Conservation (phyloP, 352 stramenopile genomes). For the Phytopythium helicoides region DNA sequence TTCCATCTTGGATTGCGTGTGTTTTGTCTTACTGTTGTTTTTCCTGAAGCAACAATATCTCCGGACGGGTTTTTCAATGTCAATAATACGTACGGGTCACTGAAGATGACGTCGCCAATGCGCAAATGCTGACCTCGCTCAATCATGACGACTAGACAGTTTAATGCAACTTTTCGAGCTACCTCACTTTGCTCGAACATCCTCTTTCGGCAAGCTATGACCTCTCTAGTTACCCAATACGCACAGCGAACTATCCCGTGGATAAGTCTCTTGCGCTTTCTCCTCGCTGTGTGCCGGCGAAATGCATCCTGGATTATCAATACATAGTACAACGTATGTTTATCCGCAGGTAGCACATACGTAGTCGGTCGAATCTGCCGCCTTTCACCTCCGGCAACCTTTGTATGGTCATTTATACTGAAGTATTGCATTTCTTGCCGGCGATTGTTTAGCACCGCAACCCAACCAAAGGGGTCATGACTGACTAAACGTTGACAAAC, state of each 20-base stretch:
- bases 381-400: slow-evolving; percentile 7
- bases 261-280: slow-evolving; percentile 17
- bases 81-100: slow-evolving; percentile 59
- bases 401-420: slow-evolving; percentile 23
- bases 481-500: slow-evolving; percentile 17
- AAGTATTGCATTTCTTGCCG: slow-evolving; percentile 59
- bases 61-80: slow-evolving; percentile 21
- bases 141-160: slow-evolving; percentile 58
- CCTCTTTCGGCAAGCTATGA: slow-evolving; percentile 21
- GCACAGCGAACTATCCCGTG: slow-evolving; percentile 32
- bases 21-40: slow-evolving; percentile 49
- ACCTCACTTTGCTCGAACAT: slow-evolving; percentile 20
- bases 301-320: slow-evolving; percentile 69
- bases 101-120: slow-evolving; percentile 51
- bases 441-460: slow-evolving; percentile 55
- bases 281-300: slow-evolving; percentile 24
- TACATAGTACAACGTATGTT: slow-evolving; percentile 60
- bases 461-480: slow-evolving; percentile 42
- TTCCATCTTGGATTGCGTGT: slow-evolving; percentile 68
- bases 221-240: slow-evolving; percentile 20
- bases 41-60: slow-evolving; percentile 31
- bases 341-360: slow-evolving; percentile 57
- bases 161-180: slow-evolving; percentile 33
- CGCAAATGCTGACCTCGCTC: slow-evolving; percentile 46
- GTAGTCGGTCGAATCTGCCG: slow-evolving; percentile 23